These are phyloP conservation scores for Aspergillus awamori DNA, from an alignment of 2,329 filamentous ascomycete genomes.

Conservation along the genomic window DNA sequence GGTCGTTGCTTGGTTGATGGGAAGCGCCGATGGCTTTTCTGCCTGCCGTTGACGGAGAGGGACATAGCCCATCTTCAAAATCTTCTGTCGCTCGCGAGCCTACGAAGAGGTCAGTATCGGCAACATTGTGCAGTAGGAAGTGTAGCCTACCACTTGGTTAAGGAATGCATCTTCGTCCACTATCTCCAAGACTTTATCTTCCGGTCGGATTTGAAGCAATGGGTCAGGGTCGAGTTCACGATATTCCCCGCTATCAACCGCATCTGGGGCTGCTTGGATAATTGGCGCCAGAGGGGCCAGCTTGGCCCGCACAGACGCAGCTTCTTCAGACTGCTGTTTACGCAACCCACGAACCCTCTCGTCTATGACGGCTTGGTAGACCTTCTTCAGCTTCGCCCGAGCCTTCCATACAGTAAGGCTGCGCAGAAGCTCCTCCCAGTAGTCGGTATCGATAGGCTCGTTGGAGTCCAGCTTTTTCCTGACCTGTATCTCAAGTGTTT, in stretches of 20 bases:
- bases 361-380: conserved; percentile 75
- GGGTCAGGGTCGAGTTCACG: conserved; percentile 65
- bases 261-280: conserved; percentile 23
- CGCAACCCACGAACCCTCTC: conserved; percentile 68
- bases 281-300: conserved; percentile 54
- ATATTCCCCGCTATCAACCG: conserved; percentile 40
- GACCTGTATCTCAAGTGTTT: conserved; percentile 84
- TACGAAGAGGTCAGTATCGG: conserved; percentile 28
- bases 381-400: conserved; percentile 76
- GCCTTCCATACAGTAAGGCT: conserved; percentile 90
- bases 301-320: conserved; percentile 57
- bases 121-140: not conserved
- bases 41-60: conserved; percentile 55
- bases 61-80: conserved; percentile 68
- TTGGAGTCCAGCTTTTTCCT: conserved; percentile 81
- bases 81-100: conserved; percentile 61
- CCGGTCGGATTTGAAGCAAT: conserved; percentile 63
- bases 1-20: conserved; percentile 41
- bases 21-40: conserved; percentile 37
- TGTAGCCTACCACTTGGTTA: conserved; percentile 53
- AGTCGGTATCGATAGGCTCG: conserved; percentile 93
- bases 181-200: conserved; percentile 64
- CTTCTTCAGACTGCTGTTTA: conserved; percentile 69
- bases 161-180: conserved; percentile 63
- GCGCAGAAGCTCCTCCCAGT: conserved; percentile 90